Evolutionary conservation across 208 protist species (phyloP).

Genomic region (Leishmania major): DNA sequence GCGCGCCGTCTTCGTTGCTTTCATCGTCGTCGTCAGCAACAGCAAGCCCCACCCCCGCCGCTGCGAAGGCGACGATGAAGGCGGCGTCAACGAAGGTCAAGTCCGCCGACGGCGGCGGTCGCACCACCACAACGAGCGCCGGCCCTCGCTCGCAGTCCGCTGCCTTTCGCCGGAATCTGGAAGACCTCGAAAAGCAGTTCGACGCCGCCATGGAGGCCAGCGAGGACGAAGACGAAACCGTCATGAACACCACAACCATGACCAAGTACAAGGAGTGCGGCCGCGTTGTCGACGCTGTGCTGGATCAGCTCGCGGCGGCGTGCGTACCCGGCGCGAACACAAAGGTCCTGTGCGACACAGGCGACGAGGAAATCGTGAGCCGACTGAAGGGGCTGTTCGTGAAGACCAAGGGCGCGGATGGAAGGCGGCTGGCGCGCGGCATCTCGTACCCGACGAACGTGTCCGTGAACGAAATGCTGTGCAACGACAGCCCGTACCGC

Average conservation of each 20-base stretch:
- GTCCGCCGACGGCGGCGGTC: conserved; percentile 1
- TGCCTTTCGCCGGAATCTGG: conserved; percentile 59
- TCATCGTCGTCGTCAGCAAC: neutral
- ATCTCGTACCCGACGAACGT: conserved; percentile 98
- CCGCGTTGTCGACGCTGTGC: conserved; percentile 91
- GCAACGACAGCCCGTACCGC: conserved; percentile 95
- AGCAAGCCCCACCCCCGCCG: neutral
- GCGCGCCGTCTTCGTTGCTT: conserved; percentile 12
- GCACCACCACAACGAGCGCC: conserved; percentile 7
- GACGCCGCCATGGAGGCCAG: conserved; percentile 62
- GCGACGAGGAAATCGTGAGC: conserved; percentile 55
- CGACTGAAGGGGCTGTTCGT: conserved; percentile 63
- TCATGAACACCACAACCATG: conserved; percentile 90
- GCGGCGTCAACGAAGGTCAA: neutral
- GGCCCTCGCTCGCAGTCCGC: conserved; percentile 26
- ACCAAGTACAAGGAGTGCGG: conserved; percentile 96
- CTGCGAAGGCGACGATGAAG: neutral
- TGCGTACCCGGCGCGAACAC: conserved; percentile 81
- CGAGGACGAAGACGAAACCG: conserved; percentile 78
- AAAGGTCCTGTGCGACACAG: conserved; percentile 66
- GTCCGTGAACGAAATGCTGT: conserved; percentile 97
- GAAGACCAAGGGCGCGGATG: conserved; percentile 71
- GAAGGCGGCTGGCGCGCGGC: conserved; percentile 80
- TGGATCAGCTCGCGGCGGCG: conserved; percentile 73
- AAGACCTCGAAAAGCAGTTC: conserved; percentile 57